Evolutionary conservation across 768 basidiomycete species (phyloP).

Genomic region (Collybiopsis confluens): DNA sequence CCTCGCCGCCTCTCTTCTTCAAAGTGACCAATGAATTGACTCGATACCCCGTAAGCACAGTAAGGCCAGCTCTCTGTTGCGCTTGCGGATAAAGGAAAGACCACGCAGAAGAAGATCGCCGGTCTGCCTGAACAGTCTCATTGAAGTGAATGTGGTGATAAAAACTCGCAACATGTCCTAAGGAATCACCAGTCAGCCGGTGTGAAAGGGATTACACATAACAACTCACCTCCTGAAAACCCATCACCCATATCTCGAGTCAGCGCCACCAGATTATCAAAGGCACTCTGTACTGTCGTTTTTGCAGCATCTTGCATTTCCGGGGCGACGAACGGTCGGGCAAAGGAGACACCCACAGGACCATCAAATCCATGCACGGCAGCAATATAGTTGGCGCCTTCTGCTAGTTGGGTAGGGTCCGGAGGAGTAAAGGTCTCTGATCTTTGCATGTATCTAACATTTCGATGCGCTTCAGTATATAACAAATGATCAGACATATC

Average conservation of each 20-base stretch:
- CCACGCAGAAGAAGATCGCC: too few species aligned
- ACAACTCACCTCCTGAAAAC: constrained; percentile 13
- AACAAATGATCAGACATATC: too few species aligned
- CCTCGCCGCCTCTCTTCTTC: not conserved
- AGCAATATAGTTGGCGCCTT: constrained; percentile 13
- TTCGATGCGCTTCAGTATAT: not conserved
- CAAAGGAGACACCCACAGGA: constrained; percentile 14
- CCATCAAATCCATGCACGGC: constrained; percentile 13
- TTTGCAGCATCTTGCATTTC: constrained; percentile 9
- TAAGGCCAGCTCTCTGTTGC: constrained; percentile 1
- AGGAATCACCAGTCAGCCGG: too few species aligned
- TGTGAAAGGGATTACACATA: too few species aligned
- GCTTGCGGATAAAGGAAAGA: too few species aligned
- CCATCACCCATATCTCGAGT: constrained; percentile 13
- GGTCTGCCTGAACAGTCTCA: too few species aligned
- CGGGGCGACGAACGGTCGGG: constrained; percentile 12
- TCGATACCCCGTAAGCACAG: constrained; percentile 9
- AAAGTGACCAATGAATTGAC: constrained; percentile 5
- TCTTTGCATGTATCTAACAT: constrained; percentile 15
- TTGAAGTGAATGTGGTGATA: too few species aligned
- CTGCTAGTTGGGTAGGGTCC: constrained; percentile 9
- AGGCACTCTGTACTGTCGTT: constrained; percentile 9
- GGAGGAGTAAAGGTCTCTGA: too few species aligned
- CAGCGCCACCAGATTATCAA: constrained; percentile 5
- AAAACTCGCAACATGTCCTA: too few species aligned